These are phyloP conservation scores for Sphaerulina musiva DNA, from an alignment of 2,329 filamentous ascomycete species.

Conservation along the genomic window DNA sequence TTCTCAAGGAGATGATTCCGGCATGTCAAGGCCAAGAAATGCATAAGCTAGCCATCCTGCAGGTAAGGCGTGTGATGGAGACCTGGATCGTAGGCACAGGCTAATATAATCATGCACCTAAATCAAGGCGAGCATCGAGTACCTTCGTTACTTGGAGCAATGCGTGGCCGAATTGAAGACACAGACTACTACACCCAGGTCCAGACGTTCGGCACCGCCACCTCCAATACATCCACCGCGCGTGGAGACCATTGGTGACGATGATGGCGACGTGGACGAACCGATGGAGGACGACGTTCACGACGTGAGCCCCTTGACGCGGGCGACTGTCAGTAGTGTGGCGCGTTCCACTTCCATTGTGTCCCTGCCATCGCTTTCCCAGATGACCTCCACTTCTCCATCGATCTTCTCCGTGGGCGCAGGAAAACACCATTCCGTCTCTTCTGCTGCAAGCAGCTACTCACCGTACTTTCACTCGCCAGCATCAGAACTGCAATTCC, in stretches of 20 bases:
- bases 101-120: conserved; percentile 1
- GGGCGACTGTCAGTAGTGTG: conserved; percentile 14
- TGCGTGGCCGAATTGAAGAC: conserved; percentile 76
- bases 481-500: conserved; percentile 48
- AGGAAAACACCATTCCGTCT: conserved; percentile 35
- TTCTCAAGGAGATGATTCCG: conserved; percentile 90
- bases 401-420: conserved; percentile 26
- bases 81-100: not conserved
- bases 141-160: conserved; percentile 86
- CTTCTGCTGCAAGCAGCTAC: conserved; percentile 35
- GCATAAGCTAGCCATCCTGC: conserved; percentile 93
- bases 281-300: conserved; percentile 52
- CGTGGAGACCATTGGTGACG: conserved; percentile 35
- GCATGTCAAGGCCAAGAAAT: conserved; percentile 90
- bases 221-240: conserved; percentile 3
- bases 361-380: conserved; percentile 36
- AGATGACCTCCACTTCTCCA: conserved; percentile 27
- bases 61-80: conserved; percentile 51
- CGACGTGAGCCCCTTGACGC: conserved; percentile 31
- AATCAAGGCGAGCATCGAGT: conserved; percentile 82
- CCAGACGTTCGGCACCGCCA: conserved; percentile 18
- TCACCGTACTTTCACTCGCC: conserved; percentile 42
- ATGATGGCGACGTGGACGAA: conserved; percentile 44
- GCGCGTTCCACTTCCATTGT: conserved; percentile 25
- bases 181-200: conserved; percentile 33